Base-by-base conservation (phyloP, 2,329 filamentous ascomycete genomes). In the Penicillium oxalicum region DNA sequence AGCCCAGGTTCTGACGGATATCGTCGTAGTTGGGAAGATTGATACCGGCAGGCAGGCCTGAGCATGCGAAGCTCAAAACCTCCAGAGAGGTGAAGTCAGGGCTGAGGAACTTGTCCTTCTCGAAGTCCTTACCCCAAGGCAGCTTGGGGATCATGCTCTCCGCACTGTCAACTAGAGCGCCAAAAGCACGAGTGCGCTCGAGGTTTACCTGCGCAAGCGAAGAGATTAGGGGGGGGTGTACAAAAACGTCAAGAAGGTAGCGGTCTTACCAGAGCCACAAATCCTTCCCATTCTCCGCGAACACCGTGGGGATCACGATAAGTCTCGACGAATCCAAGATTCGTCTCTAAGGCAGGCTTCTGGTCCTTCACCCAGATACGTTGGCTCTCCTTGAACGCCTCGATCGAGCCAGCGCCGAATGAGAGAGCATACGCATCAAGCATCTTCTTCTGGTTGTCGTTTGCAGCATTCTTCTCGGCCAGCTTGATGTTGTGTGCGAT, bases 11-110 rank as follows among this genome's bases (percentile, higher is more conserved):
- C 59, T 84, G 80, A 40, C 81, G 72, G 52, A 84, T 81, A 45
- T 74, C 72, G 57, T 81, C 77, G 55, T 78, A 79, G 58, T 80
- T 80, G n/a, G 76, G 76, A 18, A 76, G 71, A 48, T 79, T 80
- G 61, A 80, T 79, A 26, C 79, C 80, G 11, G 79, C 80, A 18
- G 80, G 81, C 40, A 84, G 81, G 49, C 80, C 81, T 45, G 76
- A 79, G 7, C 79, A 78, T 24, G 80, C 79, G 59, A 96, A 96
- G 0, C 86, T 89, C 52, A 96, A 71, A 2, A 96, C 90, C 68
- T 98, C 93, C 1, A 97, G 77, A 8, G 87, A 93, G 0, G 93
- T 97, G 65, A 98, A 98, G 67, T 98, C 93, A 0, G 93, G 93
- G 45, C 88, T 91, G 33, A 95, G 72, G 70, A 98, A 98, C 63